Base-by-base conservation (phyloP, 352 stramenopile genomes). In the Nothophytophthora sp. region DNA sequence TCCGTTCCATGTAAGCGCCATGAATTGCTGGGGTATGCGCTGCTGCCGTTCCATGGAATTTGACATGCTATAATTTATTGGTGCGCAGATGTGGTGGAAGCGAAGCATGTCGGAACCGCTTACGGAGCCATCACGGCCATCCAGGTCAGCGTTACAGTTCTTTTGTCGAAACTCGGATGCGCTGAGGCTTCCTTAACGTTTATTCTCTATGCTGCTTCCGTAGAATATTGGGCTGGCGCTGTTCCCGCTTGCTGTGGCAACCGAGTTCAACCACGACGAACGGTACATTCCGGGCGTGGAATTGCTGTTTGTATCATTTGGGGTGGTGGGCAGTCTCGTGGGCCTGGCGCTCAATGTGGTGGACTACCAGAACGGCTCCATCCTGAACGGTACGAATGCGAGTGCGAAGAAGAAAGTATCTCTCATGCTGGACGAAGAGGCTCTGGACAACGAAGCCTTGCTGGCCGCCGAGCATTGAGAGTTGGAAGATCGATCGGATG, bases 101-200 rank as follows among this genome's bases (percentile, higher is more conserved):
- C 83, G 35, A 82, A 91, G 53, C 86, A 90, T 32, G 82, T 94
- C 10, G 94, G 92, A 30, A 96, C 86, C 38, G 94, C 91, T 4
- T 98, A 97, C 63, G 94, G 94, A 20, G 76, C 95, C 7, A 96
- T 98, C 55, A 97, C 90, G 23, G 92, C 88, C n/a, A 94, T 97
- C 27, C 92, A 94, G 63, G 83, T 90, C 36, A n/a, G 64, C n/a
- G 10, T 10, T 52, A 15, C 10, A 34, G 19, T 35, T 13, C 24
- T 15, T 45, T 29, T 49, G 9, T 37, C 16, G 35, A 20, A 23
- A 45, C 6, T 19, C 16, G 18, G 39, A 46, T n/a, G 27, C 10
- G 10, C 28, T 50, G n/a, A 34, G 6, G 35, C 23, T 36, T 50
- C 15, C 11, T 36, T 12, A 32, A n/a, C n/a, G n/a, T 59, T 29